These are phyloP conservation scores for Penstemon newberryi DNA, from an alignment of 257 asterid species.

Conservation along the genomic window DNA sequence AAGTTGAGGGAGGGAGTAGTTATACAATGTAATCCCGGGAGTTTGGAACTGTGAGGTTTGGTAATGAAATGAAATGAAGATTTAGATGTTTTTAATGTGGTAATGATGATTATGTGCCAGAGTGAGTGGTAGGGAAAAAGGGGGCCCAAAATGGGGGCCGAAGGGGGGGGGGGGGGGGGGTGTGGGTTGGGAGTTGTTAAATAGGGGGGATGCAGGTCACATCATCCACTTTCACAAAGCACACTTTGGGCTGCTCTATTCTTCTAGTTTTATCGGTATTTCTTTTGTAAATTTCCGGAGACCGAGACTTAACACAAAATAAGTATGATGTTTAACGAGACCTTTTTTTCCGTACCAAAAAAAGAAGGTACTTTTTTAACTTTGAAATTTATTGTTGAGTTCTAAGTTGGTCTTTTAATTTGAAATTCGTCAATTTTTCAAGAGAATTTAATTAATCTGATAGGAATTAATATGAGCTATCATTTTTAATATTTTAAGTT, in stretches of 20 bases:
- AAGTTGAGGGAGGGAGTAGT: not conserved
- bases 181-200: slow-evolving; percentile 10
- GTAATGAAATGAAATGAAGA: not conserved
- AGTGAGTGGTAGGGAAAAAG: slow-evolving; percentile 11
- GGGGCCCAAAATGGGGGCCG: slow-evolving; percentile 14
- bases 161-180: slow-evolving; percentile 12
- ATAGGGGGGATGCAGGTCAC: slow-evolving; percentile 18
- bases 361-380: too few relatives aligned
- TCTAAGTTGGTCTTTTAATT: too few relatives aligned
- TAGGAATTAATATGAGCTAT: too few relatives aligned
- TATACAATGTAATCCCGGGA: slow-evolving; percentile 26
- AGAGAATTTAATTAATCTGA: too few relatives aligned
- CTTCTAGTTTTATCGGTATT: slow-evolving; percentile 1
- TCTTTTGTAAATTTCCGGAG: not conserved
- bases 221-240: slow-evolving; percentile 13
- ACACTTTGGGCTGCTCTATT: not conserved
- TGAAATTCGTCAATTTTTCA: too few relatives aligned
- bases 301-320: not conserved
- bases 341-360: too few relatives aligned
- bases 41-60: slow-evolving; percentile 28
- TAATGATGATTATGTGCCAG: slow-evolving; percentile 6
- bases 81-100: slow-evolving; percentile 1
- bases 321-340: too few relatives aligned
- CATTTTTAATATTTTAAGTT: too few relatives aligned
- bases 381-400: too few relatives aligned